A percentile compares a stretch with the other conserved stretches of the same genome.
These are phyloP conservation scores for Schwanniomyces polymorphus DNA, from an alignment of 805 yeast species.

Conservation along the genomic window DNA sequence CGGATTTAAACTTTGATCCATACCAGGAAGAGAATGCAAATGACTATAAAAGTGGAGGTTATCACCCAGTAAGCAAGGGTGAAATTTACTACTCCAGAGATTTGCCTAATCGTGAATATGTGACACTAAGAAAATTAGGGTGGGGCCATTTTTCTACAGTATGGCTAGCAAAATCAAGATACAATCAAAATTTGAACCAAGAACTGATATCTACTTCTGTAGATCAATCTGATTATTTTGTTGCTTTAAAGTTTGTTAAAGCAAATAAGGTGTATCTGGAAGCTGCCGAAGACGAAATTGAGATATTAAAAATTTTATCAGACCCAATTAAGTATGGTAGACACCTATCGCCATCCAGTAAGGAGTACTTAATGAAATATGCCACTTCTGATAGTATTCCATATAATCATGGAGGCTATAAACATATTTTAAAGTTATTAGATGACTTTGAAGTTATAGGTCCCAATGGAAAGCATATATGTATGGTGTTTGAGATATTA, in stretches of 20 bases:
- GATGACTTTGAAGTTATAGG: slow-evolving; percentile 60
- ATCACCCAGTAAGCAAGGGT: slow-evolving; percentile 60
- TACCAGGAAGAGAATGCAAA: slow-evolving; percentile 47
- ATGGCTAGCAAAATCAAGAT: slow-evolving; percentile 51
- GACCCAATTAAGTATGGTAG: slow-evolving; percentile 15
- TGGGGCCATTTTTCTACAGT: slow-evolving; percentile 76
- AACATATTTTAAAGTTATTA: slow-evolving; percentile 50
- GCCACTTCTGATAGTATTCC: slow-evolving; percentile 5
- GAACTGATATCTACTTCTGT: background rate
- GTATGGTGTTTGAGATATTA: slow-evolving; percentile 66
- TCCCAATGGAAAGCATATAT: slow-evolving; percentile 63
- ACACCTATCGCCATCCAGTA: slow-evolving; percentile 9
- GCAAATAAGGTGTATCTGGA: slow-evolving; percentile 53
- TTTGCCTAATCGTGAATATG: slow-evolving; percentile 38
- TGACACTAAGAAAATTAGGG: slow-evolving; percentile 57
- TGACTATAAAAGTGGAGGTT: slow-evolving; percentile 63
- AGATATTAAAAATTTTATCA: slow-evolving; percentile 41
- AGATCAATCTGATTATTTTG: slow-evolving; percentile 38
- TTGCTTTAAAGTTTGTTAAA: slow-evolving; percentile 63
- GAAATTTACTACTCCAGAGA: slow-evolving; percentile 48
- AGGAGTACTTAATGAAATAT: slow-evolving; percentile 9
- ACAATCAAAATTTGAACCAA: slow-evolving; percentile 19
- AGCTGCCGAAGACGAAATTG: slow-evolving; percentile 66
- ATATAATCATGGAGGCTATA: slow-evolving; percentile 46
- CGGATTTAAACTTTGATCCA: slow-evolving; percentile 27